These are phyloP conservation scores for Lithohypha guttulata DNA, from an alignment of 2,329 filamentous ascomycete species.

Conservation along the genomic window DNA sequence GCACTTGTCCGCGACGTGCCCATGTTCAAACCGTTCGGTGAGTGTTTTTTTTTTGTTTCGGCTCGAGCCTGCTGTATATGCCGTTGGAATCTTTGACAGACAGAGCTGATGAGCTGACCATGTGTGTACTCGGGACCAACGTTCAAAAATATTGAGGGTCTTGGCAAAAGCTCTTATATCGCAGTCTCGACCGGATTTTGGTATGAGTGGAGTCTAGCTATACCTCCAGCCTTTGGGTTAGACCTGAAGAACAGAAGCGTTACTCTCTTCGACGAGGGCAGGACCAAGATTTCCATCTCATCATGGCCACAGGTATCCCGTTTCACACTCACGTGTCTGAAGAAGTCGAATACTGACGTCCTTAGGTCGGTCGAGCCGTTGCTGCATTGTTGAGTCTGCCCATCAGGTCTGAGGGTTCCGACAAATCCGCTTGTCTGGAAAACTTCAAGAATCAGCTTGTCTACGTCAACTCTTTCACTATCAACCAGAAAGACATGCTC, in stretches of 20 bases:
- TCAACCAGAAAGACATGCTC: conserved; percentile 55
- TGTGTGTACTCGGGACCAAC: conserved; percentile 18
- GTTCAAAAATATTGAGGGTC: conserved; percentile 29
- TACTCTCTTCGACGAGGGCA: conserved; percentile 48
- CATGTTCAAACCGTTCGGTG: too few relatives aligned
- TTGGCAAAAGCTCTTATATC: conserved; percentile 36
- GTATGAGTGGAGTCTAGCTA: conserved; percentile 43
- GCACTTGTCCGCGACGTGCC: too few relatives aligned
- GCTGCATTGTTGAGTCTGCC: conserved; percentile 41
- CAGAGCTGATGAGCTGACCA: conserved; percentile 31
- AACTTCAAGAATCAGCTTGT: conserved; percentile 44
- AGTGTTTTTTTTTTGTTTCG: too few relatives aligned
- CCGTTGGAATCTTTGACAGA: too few relatives aligned
- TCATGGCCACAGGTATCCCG: conserved; percentile 49
- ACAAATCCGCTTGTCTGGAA: conserved; percentile 30
- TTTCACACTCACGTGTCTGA: too few relatives aligned
- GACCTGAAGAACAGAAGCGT: conserved; percentile 35
- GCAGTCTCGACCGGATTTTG: conserved; percentile 39
- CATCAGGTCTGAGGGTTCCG: conserved; percentile 31
- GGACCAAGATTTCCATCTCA: conserved; percentile 44
- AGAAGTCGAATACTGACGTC: too few relatives aligned
- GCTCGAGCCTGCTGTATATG: too few relatives aligned
- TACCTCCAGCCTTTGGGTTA: conserved; percentile 36
- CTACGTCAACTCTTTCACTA: conserved; percentile 25
- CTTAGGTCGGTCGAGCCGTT: too few relatives aligned